A percentile compares a stretch with the other conserved stretches of the same genome.
Conservation (phyloP, 768 basidiomycete genomes). For the Suillus cothurnatus region DNA sequence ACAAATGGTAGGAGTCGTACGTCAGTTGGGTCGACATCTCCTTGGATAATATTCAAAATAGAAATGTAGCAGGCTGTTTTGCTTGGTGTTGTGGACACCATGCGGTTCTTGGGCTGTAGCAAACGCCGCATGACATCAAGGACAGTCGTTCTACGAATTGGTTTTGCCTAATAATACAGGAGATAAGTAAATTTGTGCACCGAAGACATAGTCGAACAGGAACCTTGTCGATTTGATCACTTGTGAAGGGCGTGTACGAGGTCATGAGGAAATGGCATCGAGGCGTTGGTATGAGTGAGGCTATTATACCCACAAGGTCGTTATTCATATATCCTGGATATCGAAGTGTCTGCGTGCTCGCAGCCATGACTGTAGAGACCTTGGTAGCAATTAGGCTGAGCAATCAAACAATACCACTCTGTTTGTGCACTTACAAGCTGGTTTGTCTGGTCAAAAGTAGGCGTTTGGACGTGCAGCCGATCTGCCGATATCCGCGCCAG, state of each 20-base stretch:
- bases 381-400: slow-evolving; percentile 30
- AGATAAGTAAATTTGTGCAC: slow-evolving; percentile 5
- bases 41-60: slow-evolving; percentile 97
- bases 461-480: slow-evolving; percentile 83
- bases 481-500: slow-evolving; percentile 92
- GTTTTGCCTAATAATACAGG: slow-evolving; percentile 69
- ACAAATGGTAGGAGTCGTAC: slow-evolving; percentile 41
- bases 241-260: slow-evolving; percentile 97
- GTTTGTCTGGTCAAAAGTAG: slow-evolving; percentile 90
- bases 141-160: slow-evolving; percentile 94
- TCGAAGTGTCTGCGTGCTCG: slow-evolving; percentile 93
- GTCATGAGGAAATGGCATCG: slow-evolving; percentile 99
- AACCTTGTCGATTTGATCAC: slow-evolving; percentile 95
- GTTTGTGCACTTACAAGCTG: slow-evolving; percentile 63
- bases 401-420: not conserved
- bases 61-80: slow-evolving; percentile 96
- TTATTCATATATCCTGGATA: slow-evolving; percentile 99
- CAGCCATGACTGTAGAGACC: slow-evolving; percentile 98
- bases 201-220: slow-evolving; percentile 18
- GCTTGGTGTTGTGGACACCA: slow-evolving; percentile 93
- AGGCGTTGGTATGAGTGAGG: slow-evolving; percentile 95
- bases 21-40: slow-evolving; percentile 97
- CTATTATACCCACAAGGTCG: slow-evolving; percentile 95
- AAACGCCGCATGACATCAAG: slow-evolving; percentile 98
- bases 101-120: slow-evolving; percentile 96